Base-by-base conservation (phyloP, 2,329 filamentous ascomycete species). In the Colletotrichum sansevieriae region DNA sequence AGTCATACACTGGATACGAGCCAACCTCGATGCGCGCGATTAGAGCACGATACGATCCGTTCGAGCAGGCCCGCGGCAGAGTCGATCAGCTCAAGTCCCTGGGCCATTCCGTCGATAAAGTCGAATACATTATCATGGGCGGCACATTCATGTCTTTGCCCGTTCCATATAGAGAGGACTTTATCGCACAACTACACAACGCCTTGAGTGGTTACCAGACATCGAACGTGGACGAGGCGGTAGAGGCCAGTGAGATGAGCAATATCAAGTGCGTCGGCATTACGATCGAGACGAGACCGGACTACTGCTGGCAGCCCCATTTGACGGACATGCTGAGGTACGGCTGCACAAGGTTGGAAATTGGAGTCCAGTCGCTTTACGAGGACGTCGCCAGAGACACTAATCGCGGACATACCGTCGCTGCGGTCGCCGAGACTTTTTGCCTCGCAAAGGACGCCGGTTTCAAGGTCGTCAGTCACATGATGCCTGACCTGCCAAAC, bases 91-190 rank as follows among this genome's bases (percentile, higher is more conserved):
- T 99, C 77, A 97, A 97, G 80, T 92, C 93, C 2, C 86, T 99
- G 0, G 96, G 96, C 0, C 96, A 99, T 80, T 97, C 94, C 52
- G 96, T 99, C 55, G 96, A 99, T 83, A 99, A 99, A 80, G 96
- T 99, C 25, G 96, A 99, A 83, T 99, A 98, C 80, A 99, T 99
- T 77, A 97, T 99, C 78, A 99, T 99, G 96, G 96, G 96, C 69
- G 96, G 96, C 73, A 99, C 96, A 0, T 99, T 99, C 81, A 99
- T 99, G 97, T 98, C 95, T 3, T 82, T 99, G 29, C 87, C 95
- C 9, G 90, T 94, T 75, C 90, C 91, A 25, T 99, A 99, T 79
- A 87, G 96, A 33, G 93, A 99, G 70, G 90, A 93, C 65, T 99
- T 99, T 76, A 97, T 99, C 68, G 92, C 94, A 1, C 95, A 98